Percentiles rank a stretch among this genome's conserved stretches.
Conservation (phyloP, 2,329 filamentous ascomycete species). For the Chalaropsis thielavioides region DNA sequence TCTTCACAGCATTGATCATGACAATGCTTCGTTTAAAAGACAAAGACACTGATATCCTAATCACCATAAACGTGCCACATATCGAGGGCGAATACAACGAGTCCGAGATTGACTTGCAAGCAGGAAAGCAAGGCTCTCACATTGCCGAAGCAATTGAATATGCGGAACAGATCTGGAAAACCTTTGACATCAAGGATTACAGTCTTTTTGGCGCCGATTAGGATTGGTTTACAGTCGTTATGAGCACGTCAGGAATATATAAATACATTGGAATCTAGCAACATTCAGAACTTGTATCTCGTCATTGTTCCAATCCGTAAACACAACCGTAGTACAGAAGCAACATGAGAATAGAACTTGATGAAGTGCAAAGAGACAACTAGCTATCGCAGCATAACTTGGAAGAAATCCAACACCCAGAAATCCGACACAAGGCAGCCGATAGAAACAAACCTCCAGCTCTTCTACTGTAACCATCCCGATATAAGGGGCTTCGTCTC, state of each 20-base stretch:
- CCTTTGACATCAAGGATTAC: slow-evolving; percentile 70
- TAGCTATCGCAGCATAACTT: too few species aligned
- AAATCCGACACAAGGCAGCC: too few species aligned
- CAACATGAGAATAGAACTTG: too few species aligned
- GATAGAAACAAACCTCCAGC: too few species aligned
- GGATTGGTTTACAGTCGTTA: not conserved
- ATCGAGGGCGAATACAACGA: slow-evolving; percentile 59
- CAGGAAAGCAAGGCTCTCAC: slow-evolving; percentile 50
- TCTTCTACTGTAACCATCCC: too few species aligned
- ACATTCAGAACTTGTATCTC: too few species aligned
- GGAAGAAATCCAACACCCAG: too few species aligned
- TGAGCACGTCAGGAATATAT: slow-evolving; percentile 5
- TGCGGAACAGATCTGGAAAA: slow-evolving; percentile 52
- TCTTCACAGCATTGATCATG: slow-evolving; percentile 63
- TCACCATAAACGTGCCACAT: slow-evolving; percentile 80
- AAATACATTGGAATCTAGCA: slow-evolving; percentile 16
- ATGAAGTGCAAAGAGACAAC: too few species aligned
- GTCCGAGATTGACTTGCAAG: slow-evolving; percentile 53
- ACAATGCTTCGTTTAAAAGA: slow-evolving; percentile 62
- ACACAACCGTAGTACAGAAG: too few species aligned
- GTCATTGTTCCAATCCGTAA: too few species aligned
- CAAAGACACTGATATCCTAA: slow-evolving; percentile 64
- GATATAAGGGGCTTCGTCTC: too few species aligned
- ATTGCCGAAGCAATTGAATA: slow-evolving; percentile 57
- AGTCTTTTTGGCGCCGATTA: slow-evolving; percentile 42